These are phyloP conservation scores for Trichomonascaceae sp. DNA, from an alignment of 1,139 yeast species.

Conservation along the genomic window DNA sequence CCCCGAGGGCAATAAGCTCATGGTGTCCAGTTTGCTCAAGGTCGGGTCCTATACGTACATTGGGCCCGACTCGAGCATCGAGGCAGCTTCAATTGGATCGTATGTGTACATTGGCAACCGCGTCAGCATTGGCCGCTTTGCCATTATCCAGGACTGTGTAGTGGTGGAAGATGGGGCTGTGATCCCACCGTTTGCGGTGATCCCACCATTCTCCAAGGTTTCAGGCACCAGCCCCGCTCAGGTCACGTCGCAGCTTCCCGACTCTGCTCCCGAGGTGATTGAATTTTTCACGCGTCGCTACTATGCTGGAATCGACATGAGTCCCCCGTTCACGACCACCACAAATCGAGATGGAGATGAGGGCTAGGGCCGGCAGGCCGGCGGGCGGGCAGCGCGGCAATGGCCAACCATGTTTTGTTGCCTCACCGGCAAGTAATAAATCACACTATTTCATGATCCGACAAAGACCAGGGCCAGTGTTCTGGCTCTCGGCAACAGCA, in stretches of 20 bases:
- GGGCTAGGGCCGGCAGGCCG: not conserved
- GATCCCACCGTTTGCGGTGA: conserved; percentile 42
- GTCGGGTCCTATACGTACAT: conserved; percentile 50
- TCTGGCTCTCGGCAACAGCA: too few species aligned
- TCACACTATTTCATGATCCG: too few species aligned
- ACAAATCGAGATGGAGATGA: not conserved
- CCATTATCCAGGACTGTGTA: conserved; percentile 53
- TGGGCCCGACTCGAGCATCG: conserved; percentile 32
- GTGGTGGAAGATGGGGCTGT: conserved; percentile 35
- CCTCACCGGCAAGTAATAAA: too few species aligned
- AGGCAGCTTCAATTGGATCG: conserved; percentile 30
- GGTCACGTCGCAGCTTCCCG: conserved; percentile 22
- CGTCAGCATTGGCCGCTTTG: conserved; percentile 39
- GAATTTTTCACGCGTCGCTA: conserved; percentile 21
- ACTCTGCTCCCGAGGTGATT: conserved; percentile 23
- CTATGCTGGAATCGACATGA: conserved; percentile 19
- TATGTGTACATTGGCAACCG: conserved; percentile 45
- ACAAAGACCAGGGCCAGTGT: too few species aligned
- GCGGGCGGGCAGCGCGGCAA: too few species aligned
- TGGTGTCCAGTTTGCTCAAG: conserved; percentile 25
- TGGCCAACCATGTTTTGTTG: too few species aligned
- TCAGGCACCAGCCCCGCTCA: conserved; percentile 20
- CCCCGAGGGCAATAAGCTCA: conserved; percentile 4
- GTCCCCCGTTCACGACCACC: not conserved
- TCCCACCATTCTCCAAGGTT: conserved; percentile 51